Conservation (phyloP, 345 rosid genomes). For the Sisymbrium altissimum region DNA sequence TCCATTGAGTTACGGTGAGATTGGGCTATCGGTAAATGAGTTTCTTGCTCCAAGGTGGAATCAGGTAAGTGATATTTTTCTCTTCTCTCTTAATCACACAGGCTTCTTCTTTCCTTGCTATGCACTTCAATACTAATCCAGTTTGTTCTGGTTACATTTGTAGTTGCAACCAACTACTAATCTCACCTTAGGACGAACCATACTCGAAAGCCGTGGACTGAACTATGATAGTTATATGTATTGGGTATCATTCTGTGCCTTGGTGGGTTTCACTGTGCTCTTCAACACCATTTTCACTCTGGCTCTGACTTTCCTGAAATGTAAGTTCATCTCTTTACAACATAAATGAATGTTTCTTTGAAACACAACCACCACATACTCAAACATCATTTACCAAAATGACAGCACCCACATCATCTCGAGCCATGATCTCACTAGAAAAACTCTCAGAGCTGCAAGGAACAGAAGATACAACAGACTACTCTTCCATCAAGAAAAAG, state of each 20-base stretch:
- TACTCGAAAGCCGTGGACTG: slow-evolving; percentile 46
- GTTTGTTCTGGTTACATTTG: not conserved
- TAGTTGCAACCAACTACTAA: slow-evolving; percentile 23
- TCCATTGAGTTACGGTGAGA: slow-evolving; percentile 82
- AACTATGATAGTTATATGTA: slow-evolving; percentile 53
- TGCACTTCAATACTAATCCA: slow-evolving; percentile 1
- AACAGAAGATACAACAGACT: slow-evolving; percentile 31
- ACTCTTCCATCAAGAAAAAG: not conserved
- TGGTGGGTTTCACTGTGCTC: slow-evolving; percentile 47
- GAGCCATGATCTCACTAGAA: slow-evolving; percentile 62
- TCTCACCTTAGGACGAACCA: slow-evolving; percentile 41
- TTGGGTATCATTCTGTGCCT: slow-evolving; percentile 63
- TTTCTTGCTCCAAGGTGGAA: slow-evolving; percentile 64
- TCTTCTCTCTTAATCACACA: not conserved
- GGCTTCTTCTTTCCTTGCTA: not conserved
- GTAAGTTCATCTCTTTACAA: slow-evolving; percentile 36
- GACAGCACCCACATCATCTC: slow-evolving; percentile 71
- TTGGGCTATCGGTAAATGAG: slow-evolving; percentile 62
- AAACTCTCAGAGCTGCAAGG: slow-evolving; percentile 48
- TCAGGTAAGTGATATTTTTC: slow-evolving; percentile 31
- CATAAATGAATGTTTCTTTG: not conserved
- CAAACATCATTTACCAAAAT: not conserved
- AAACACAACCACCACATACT: not conserved
- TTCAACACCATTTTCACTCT: slow-evolving; percentile 45
- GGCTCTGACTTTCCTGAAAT: slow-evolving; percentile 52